phyloP scores from a whole-genome alignment of 805 yeast species.

The Saccharomyces mikatae region DNA sequence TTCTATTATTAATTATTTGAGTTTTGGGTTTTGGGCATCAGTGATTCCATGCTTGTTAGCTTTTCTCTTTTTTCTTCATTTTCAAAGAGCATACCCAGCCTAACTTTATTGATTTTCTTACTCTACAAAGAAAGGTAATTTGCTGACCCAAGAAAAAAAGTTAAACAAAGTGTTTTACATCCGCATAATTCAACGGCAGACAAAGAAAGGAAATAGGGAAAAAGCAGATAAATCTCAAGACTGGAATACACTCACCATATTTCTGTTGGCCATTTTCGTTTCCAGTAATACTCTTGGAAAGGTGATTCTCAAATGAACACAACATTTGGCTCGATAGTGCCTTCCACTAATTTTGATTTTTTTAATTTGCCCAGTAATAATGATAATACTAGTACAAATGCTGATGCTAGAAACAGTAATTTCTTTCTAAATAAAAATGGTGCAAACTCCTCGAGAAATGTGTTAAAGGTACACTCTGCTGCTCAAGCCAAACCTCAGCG shows the following conservation, averaged over 20 bases:
- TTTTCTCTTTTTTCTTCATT: neutral
- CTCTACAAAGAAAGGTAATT: neutral
- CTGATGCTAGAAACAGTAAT: constrained; percentile 2
- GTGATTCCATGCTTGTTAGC: neutral
- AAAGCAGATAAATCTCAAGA: neutral
- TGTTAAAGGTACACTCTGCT: neutral
- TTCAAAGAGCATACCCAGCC: too few species aligned
- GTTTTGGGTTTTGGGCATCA: neutral
- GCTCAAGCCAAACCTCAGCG: constrained; percentile 1
- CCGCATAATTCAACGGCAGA: neutral
- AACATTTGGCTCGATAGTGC: constrained; percentile 14
- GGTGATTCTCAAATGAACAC: constrained; percentile 10
- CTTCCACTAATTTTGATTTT: constrained; percentile 14
- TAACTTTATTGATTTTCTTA: neutral
- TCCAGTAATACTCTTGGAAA: neutral
- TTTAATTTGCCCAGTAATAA: constrained; percentile 6
- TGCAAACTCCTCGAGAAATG: constrained; percentile 1
- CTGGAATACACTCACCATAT: neutral
- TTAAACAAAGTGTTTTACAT: neutral
- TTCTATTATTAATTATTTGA: neutral
- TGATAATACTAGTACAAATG: constrained; percentile 4
- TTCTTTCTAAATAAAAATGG: constrained; percentile 4
- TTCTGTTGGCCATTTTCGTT: neutral
- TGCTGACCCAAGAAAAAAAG: neutral
- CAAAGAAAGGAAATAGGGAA: neutral